phyloP scores from a whole-genome alignment of 495 filamentous ascomycete species.

The Aspergillus bertholletiae region DNA sequence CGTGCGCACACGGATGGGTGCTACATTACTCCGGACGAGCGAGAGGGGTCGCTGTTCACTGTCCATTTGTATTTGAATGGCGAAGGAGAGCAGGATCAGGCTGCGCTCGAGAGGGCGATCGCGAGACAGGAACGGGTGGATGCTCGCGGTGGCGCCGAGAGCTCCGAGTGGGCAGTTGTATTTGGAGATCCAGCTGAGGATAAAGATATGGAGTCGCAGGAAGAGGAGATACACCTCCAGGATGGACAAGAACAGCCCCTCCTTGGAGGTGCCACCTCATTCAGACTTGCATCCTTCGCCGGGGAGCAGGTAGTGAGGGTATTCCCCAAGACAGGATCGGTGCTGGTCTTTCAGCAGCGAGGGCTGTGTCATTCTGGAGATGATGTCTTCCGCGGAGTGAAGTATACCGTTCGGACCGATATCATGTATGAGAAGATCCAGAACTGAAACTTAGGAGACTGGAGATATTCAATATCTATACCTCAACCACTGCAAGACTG shows the following conservation, averaged over 20 bases:
- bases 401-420: slow-evolving; percentile 69
- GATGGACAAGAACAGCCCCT: no score
- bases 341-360: slow-evolving; percentile 73
- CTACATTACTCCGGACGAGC: slow-evolving; percentile 57
- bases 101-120: slow-evolving; percentile 25
- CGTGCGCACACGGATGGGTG: slow-evolving; percentile 70
- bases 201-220: neutral
- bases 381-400: slow-evolving; percentile 51
- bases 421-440: slow-evolving; percentile 66
- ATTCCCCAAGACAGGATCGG: slow-evolving; percentile 62
- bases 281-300: slow-evolving; percentile 41
- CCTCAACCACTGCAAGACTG: no score
- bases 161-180: no score
- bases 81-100: slow-evolving; percentile 39
- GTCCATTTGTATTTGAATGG: slow-evolving; percentile 83
- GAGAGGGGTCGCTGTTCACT: slow-evolving; percentile 65
- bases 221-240: no score
- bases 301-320: slow-evolving; percentile 53
- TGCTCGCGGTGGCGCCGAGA: no score
- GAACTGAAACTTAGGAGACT: no score
- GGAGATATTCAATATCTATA: no score
- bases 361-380: slow-evolving; percentile 60
- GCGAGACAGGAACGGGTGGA: slow-evolving; percentile 7
- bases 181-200: neutral
- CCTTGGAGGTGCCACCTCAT: slow-evolving; percentile 59